Percentiles rank a stretch among this genome's conserved stretches.
Conservation (phyloP, 2,329 filamentous ascomycete genomes). For the Penicillium paneum region DNA sequence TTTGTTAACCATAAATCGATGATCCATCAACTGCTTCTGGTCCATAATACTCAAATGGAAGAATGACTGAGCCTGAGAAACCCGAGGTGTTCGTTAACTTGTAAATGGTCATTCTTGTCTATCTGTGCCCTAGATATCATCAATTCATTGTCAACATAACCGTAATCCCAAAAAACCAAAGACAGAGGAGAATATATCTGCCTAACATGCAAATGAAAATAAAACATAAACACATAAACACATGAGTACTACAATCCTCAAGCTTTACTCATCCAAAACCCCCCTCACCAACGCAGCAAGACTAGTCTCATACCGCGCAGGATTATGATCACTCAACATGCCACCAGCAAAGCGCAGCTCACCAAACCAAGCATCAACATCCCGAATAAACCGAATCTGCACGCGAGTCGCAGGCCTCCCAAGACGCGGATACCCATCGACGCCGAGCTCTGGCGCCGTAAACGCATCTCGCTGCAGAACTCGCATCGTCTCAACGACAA, state of each 20-base stretch:
- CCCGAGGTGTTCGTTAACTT: neutral
- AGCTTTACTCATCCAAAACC: constrained; percentile 40
- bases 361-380: constrained; percentile 67
- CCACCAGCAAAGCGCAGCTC: constrained; percentile 69
- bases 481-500: constrained; percentile 65
- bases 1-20: neutral
- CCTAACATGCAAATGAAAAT: neutral
- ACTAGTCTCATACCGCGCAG: constrained; percentile 68
- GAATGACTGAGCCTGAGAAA: neutral
- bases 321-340: constrained; percentile 74
- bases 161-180: neutral
- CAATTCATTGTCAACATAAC: neutral
- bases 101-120: neutral
- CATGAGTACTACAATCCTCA: too few species aligned
- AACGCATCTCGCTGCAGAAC: constrained; percentile 68
- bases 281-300: constrained; percentile 57
- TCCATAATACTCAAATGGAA: neutral
- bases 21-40: neutral
- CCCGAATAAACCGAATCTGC: constrained; percentile 66
- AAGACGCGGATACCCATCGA: constrained; percentile 47
- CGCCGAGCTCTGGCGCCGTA: constrained; percentile 36
- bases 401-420: constrained; percentile 65
- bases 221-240: neutral
- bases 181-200: neutral
- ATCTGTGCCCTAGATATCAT: neutral